phyloP scores from a whole-genome alignment of 805 yeast species.

The Ogataea wickerhamii region DNA sequence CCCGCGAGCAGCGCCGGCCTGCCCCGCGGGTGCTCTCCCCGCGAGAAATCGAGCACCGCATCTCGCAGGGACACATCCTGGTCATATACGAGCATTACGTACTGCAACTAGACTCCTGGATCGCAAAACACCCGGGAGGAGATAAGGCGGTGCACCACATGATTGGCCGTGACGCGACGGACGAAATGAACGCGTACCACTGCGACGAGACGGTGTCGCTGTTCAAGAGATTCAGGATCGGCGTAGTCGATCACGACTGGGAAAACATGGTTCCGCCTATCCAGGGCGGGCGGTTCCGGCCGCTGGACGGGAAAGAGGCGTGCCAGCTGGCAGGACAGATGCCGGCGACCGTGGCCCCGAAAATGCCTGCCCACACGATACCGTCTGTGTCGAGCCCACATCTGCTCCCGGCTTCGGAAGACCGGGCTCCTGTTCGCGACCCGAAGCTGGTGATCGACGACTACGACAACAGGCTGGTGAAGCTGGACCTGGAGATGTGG shows the following conservation, averaged over 20 bases:
- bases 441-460: constrained; percentile 51
- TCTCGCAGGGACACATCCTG: constrained; percentile 64
- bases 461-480: constrained; percentile 55
- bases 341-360: constrained; percentile 8
- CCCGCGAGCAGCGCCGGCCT: not conserved
- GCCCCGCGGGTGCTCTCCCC: constrained; percentile 3
- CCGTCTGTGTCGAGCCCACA: constrained; percentile 36
- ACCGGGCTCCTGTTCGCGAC: constrained; percentile 48
- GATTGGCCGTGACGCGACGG: constrained; percentile 88
- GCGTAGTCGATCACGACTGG: constrained; percentile 65
- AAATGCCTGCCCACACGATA: constrained; percentile 19
- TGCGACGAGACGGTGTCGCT: constrained; percentile 48
- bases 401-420: constrained; percentile 33
- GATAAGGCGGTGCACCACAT: constrained; percentile 78
- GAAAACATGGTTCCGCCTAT: constrained; percentile 79
- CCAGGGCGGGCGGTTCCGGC: constrained; percentile 64
- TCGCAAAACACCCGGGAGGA: constrained; percentile 82
- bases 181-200: constrained; percentile 86
- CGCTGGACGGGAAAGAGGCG: constrained; percentile 16
- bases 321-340: constrained; percentile 39
- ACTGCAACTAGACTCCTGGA: constrained; percentile 66
- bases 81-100: constrained; percentile 63
- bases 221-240: constrained; percentile 61
- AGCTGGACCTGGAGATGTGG: constrained; percentile 49
- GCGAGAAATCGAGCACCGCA: constrained; percentile 44